These are phyloP conservation scores for Sordariomycetes sp. DNA, from an alignment of 2,329 filamentous ascomycete genomes.

Conservation along the genomic window DNA sequence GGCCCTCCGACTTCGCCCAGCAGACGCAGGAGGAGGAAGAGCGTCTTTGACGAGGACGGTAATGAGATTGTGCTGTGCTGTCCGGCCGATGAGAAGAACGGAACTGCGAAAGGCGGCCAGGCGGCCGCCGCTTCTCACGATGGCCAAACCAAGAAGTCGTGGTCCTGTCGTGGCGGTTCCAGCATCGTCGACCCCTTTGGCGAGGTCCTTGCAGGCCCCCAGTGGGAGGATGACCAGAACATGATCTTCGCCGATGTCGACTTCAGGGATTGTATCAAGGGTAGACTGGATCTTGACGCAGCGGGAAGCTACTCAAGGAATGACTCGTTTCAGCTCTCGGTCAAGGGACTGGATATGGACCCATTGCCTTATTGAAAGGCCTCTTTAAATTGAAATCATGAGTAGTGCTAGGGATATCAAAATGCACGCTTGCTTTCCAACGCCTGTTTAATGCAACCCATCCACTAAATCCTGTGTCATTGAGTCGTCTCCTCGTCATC, in stretches of 20 bases:
- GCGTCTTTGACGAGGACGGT: constrained; percentile 42
- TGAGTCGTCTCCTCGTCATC: too few species aligned
- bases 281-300: constrained; percentile 73
- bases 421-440: too few species aligned
- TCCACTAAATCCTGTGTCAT: too few species aligned
- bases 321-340: constrained; percentile 52
- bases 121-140: background rate
- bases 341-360: constrained; percentile 47
- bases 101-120: constrained; percentile 3
- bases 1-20: constrained; percentile 10
- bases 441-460: too few species aligned
- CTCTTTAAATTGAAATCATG: background rate
- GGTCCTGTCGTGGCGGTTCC: constrained; percentile 67
- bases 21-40: constrained; percentile 23
- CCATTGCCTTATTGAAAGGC: constrained; percentile 41
- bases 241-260: constrained; percentile 68
- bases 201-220: constrained; percentile 67
- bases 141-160: constrained; percentile 26
- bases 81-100: constrained; percentile 14
- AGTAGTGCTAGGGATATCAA: background rate
- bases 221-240: constrained; percentile 70
- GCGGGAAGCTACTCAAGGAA: constrained; percentile 77
- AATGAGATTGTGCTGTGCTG: constrained; percentile 43
- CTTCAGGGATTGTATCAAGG: constrained; percentile 78
- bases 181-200: constrained; percentile 74